A percentile compares a stretch with the other conserved stretches of the same genome.
Conservation (phyloP, 1,139 yeast species). For the Saccharomyces hybrid region DNA sequence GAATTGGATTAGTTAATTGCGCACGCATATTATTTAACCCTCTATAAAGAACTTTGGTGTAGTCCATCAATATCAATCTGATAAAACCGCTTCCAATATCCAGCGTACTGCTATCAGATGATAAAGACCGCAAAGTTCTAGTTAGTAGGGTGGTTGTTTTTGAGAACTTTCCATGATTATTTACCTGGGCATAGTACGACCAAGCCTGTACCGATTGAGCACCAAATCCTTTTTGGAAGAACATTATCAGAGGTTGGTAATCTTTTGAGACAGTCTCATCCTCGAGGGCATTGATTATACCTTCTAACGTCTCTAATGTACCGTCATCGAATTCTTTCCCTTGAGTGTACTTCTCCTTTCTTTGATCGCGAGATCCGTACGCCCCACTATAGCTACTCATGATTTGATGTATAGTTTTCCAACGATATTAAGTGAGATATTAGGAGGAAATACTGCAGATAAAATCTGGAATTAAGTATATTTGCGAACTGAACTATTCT, state of each 20-base stretch:
- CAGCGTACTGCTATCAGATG: slow-evolving; percentile 19
- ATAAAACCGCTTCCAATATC: slow-evolving; percentile 38
- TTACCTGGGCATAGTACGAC: slow-evolving; percentile 58
- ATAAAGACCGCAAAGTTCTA: slow-evolving; percentile 17
- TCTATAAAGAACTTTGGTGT: slow-evolving; percentile 60
- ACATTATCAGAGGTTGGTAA: slow-evolving; percentile 26
- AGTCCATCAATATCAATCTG: slow-evolving; percentile 45
- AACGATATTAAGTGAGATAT: no score
- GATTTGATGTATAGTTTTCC: no score
- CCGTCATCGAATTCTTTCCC: slow-evolving; percentile 24
- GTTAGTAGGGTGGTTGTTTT: slow-evolving; percentile 35
- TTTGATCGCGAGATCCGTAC: background rate
- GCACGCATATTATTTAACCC: slow-evolving; percentile 55
- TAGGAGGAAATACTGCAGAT: background rate
- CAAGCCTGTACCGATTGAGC: slow-evolving; percentile 44
- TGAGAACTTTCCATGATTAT: slow-evolving; percentile 48
- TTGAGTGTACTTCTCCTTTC: slow-evolving; percentile 7
- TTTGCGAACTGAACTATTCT: background rate
- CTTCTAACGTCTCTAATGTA: slow-evolving; percentile 24
- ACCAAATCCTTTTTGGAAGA: slow-evolving; percentile 33
- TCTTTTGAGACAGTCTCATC: slow-evolving; percentile 19
- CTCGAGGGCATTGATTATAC: slow-evolving; percentile 17
- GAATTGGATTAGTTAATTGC: slow-evolving; percentile 52
- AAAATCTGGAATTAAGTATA: background rate
- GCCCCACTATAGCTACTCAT: background rate